Base-by-base conservation (phyloP, 2,329 filamentous ascomycete genomes). In the Knufia fluminis region DNA sequence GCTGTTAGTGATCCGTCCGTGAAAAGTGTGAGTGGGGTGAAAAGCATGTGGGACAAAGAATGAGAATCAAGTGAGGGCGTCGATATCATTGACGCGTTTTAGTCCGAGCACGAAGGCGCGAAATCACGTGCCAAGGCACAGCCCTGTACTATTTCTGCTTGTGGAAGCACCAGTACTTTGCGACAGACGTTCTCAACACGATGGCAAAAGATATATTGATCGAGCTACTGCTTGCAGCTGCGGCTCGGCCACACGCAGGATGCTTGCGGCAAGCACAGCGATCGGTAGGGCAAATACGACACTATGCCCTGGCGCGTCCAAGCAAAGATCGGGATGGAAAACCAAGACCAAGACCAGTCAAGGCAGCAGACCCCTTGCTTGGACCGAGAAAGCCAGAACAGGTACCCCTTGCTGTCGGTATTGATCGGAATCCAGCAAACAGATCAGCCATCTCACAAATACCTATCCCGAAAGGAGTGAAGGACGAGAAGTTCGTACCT, bases 401-500 rank as follows among this genome's bases (percentile, higher is more conserved):
- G 12, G 52, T 59, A 9, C 56, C 57, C 20, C 50, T 59, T 19
- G 51, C 57, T 44, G 53, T 59, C 16, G 56, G 56, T 16, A 44
- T 59, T 36, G 57, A 59, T 41, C 53, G 57, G 7, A 56, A 55
- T 20, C 54, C 55, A 14, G 51, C 53, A 28, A 47, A 52, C 22
- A 38, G 53, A 33, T 54, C 58, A 16, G 55, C 57, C 16, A 57
- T 60, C 35, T 60, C 57, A 16, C 46, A 46, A 38, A 62, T 53
- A 31, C 57, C 49, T 10, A 57, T 56, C 22, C 58, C 54, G n/a
- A 55, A 51, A 45, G 63, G 62, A 36, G 66, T 67, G 40, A 51
- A 45, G 44, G 54, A 58, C 31, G 59, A 65, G 53, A 68, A 73
- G 43, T 76, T 77, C 61, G 67, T 69, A 4, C 77, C 76, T 6